Conservation (phyloP, 1,139 yeast species). For the Hanseniaspora sp. region DNA sequence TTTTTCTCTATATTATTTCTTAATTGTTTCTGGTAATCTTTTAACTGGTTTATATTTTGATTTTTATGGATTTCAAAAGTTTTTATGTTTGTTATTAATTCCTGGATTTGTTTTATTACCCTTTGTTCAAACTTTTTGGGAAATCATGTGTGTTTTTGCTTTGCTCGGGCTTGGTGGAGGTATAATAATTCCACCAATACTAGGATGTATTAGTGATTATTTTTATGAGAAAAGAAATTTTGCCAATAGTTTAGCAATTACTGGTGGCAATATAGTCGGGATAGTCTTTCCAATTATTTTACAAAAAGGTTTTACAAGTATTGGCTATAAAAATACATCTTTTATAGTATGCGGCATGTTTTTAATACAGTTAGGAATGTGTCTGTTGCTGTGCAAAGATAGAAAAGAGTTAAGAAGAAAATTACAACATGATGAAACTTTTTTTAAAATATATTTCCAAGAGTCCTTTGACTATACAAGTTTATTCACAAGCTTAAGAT, state of each 20-base stretch:
- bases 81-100: constrained; percentile 36
- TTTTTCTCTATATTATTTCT: constrained; percentile 46
- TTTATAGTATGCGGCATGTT: constrained; percentile 40
- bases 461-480: constrained; percentile 25
- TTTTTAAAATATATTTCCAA: constrained; percentile 17
- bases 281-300: constrained; percentile 48
- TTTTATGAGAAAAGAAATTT: constrained; percentile 39
- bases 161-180: constrained; percentile 47
- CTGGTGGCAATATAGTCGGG: constrained; percentile 57
- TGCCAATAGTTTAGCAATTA: constrained; percentile 47
- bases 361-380: constrained; percentile 27
- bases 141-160: constrained; percentile 43
- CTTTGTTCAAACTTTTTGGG: constrained; percentile 43
- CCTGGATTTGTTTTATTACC: constrained; percentile 42
- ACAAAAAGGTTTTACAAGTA: constrained; percentile 35
- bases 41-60: constrained; percentile 56
- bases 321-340: constrained; percentile 48
- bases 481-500: constrained; percentile 21
- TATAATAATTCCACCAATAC: constrained; percentile 46
- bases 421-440: not conserved
- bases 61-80: constrained; percentile 40
- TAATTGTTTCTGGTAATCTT: constrained; percentile 48
- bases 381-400: constrained; percentile 26
- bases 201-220: constrained; percentile 55
- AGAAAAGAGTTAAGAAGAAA: constrained; percentile 13